Base-by-base conservation (phyloP, 129 eudicot genomes). In the Chrysanthemum seticuspe region DNA sequence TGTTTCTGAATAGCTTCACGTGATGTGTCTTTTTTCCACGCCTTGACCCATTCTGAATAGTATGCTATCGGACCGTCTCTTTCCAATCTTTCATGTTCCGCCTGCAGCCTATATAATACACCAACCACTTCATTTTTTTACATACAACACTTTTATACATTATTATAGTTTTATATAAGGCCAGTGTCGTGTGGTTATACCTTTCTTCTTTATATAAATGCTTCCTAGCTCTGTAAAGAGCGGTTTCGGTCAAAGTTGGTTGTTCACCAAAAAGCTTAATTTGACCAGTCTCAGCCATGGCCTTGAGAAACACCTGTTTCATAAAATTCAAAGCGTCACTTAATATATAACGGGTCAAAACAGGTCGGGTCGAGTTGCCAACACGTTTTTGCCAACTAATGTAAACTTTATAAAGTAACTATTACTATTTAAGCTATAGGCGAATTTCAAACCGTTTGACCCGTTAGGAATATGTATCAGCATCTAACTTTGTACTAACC, bases 241-340 rank as follows among this genome's bases (percentile, higher is more conserved):
- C 79, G 71, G 96, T 84, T 82, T 95, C 99, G 0, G 99, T 91
- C 82, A 84, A 48, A 67, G 99, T 95, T 62, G 99, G 99, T 54
- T 83, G 80, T 14, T 95, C 99, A 49, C 99, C 96, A 62, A 81
- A 95, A 76, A 95, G 94, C 87, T 90, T 95, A 65, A 95, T 72
- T 78, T 95, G 99, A 67, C 99, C 99, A n/a, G 89, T 84, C 82
- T 90, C 89, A 23, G 99, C 99, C 99, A 95, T 95, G 62, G 97
- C 99, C 82, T 95, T 95, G 18, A 95, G 94, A 82, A 95, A 95
- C 47, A 90, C 99, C 99, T 95, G 76, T 44, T 40, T 40, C 9
- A 40, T 7, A 6, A 40, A 40, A 40, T 40, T 40, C 47, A 40
- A 36, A 36, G 8, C 45, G 5, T 36, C 45, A 36, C 8, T 5